Percentiles rank a stretch among this genome's conserved stretches.
Evolutionary conservation across 495 filamentous ascomycete species (phyloP).

Genomic region (Corynascus novoguineensis): DNA sequence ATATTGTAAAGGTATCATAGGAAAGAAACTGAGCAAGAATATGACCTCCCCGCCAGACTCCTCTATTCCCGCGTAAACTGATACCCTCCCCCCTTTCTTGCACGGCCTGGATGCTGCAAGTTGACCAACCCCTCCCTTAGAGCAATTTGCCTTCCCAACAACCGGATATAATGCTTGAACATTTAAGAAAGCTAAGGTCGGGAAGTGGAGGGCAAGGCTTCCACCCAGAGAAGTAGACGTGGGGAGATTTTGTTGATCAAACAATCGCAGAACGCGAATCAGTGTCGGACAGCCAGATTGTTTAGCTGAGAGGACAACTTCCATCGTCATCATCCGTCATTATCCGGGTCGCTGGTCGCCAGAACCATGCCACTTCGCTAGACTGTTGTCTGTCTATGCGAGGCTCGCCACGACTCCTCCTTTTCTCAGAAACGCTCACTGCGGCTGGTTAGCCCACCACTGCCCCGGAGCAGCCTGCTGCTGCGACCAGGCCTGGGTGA

Average conservation of each 20-base stretch:
- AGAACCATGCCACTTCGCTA: too few species aligned
- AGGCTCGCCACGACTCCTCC: neutral
- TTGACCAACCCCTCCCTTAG: neutral
- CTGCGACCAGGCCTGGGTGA: slow-evolving; percentile 42
- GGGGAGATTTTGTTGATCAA: too few species aligned
- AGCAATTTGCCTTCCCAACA: neutral
- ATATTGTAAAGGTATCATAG: slow-evolving; percentile 18
- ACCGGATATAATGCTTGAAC: neutral
- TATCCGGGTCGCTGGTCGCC: too few species aligned
- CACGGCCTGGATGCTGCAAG: slow-evolving; percentile 3
- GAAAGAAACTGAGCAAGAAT: slow-evolving; percentile 10
- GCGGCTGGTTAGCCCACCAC: slow-evolving; percentile 47
- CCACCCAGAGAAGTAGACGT: neutral
- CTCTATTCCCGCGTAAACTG: slow-evolving; percentile 25
- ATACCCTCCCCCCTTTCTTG: slow-evolving; percentile 1
- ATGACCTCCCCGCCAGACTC: slow-evolving; percentile 25
- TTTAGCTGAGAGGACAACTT: too few species aligned
- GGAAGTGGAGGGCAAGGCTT: neutral
- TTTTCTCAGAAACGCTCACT: slow-evolving; percentile 19
- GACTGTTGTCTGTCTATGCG: too few species aligned
- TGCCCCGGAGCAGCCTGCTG: slow-evolving; percentile 36
- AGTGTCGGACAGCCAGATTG: neutral
- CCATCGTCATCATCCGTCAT: too few species aligned
- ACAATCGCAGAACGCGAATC: neutral
- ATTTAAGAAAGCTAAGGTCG: too few species aligned